Base-by-base conservation (phyloP, 2,329 filamentous ascomycete genomes). In the Davidsoniella australis region DNA sequence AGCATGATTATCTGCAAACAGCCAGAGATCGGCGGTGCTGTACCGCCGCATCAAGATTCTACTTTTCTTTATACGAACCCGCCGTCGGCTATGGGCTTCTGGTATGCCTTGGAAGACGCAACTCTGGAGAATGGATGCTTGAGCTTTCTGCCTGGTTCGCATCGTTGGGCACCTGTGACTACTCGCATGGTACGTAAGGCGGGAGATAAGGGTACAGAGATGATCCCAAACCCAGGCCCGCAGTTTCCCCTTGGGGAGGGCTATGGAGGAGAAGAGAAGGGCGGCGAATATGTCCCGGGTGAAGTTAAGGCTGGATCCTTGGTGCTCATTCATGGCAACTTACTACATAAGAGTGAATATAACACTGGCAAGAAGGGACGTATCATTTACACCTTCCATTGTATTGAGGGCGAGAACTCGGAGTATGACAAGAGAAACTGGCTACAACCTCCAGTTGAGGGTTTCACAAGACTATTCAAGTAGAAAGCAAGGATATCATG, bases 1-100 rank as follows among this genome's bases (percentile, higher is more conserved):
- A 91, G 83, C 62, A 98, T 98, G 91, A 73, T 96, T 24, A 96
- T 98, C 58, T 95, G 87, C 75, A 98, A 98, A 65, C 89, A 95
- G 66, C 88, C 91, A 18, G 85, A 93, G 65, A 95, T 96, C 48
- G 91, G 91, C 24, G 89, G 85, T 18, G 83, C 84, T 2, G 91
- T 96, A 41, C 86, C 83, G 1, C 78, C 86, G 18, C 91, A 98
- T 63, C 88, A 94, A 66, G 89, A 96, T 64, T 85, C 77, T 55
- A 88, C 86, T 1, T 98, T 96, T 57, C 58, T 98, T 54, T 96
- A 94, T 63, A 96, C 91, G 1, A 69, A 87, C 56, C 82, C 85
- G 37, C 89, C 89, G 1, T 84, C 77, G 38, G 91, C 91, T 0
- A 84, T 96, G 2, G 91, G 91, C 0, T 96, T 89, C 68, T 98